Evolutionary conservation across 2,329 filamentous ascomycete genomes (phyloP), one percentile per base, ranked within the genome.

Genomic region (Fusarium gaditjirri): DNA sequence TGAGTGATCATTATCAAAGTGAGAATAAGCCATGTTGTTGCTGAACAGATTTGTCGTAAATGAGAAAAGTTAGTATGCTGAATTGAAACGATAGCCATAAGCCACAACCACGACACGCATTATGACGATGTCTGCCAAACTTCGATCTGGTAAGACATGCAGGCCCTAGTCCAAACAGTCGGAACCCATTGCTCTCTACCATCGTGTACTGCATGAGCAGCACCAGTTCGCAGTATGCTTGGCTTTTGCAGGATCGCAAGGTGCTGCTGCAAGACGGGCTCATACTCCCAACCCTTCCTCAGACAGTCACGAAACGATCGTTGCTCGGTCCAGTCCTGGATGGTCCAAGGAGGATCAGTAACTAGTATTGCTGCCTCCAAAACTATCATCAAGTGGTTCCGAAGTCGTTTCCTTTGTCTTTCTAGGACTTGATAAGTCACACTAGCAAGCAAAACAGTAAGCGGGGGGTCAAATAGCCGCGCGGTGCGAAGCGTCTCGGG

Each of bases 401-500:
- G 42, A 35, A 49, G 47, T 65, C 69, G 63, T 70, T 75, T 65
- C 68, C 61, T 47, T 47, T 53, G n/a, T 29, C 43, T 33, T 43
- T 62, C 36, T 58, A 50, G 55, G 60, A 64, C 66, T 62, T 64
- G 43, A 36, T 36, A 35, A 52, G 50, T 46, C 43, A 39, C 43
- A 53, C 52, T 57, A 66, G 55, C 47, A 60, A 61, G 62, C 52
- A 70, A 70, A 54, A 44, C 50, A 36, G 64, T 25, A n/a, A 46
- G 60, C 54, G 61, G 62, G 27, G 58, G 41, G 36, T 14, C 35
- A 47, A 61, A 64, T 61, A 73, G 60, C 70, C 64, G 70, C 65
- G 67, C 39, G n/a, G 60, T 72, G 74, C 72, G 70, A 74, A 59
- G 63, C 38, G 61, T 62, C 36, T 68, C 63, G 47, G 56, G 47